A percentile compares a stretch with the other conserved stretches of the same genome.
Evolutionary conservation across 192 early-diverging fungal species (phyloP).

Genomic region (Gryganskiella cystojenkinii): DNA sequence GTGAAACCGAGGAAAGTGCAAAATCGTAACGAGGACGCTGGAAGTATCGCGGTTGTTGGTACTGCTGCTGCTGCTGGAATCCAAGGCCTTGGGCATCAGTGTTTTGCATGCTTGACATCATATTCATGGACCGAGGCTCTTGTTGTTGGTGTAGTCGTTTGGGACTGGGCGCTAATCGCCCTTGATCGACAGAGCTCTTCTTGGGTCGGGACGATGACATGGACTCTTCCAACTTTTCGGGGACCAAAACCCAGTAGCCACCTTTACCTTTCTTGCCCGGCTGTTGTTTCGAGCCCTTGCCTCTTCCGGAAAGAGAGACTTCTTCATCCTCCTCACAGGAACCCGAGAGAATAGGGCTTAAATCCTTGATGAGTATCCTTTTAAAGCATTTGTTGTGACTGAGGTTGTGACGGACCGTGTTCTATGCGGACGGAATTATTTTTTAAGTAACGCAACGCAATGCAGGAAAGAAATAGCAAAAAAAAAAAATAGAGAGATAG

Average conservation of each 20-base stretch:
- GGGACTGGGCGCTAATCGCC: not conserved
- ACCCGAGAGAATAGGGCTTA: not conserved
- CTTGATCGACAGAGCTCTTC: slow-evolving; percentile 10
- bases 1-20: too few relatives aligned
- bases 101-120: too few relatives aligned
- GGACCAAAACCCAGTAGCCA: slow-evolving; percentile 24
- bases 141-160: not conserved
- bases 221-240: slow-evolving; percentile 14
- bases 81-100: too few relatives aligned
- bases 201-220: slow-evolving; percentile 15
- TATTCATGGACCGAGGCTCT: not conserved
- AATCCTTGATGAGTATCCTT: slow-evolving; percentile 6
- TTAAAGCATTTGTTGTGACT: slow-evolving; percentile 23
- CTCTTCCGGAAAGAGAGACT: too few relatives aligned
- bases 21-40: not conserved
- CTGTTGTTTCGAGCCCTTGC: not conserved
- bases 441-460: not conserved
- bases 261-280: slow-evolving; percentile 13
- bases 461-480: not conserved
- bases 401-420: slow-evolving; percentile 26
- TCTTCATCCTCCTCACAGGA: slow-evolving; percentile 2
- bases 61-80: not conserved
- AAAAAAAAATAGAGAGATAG: not conserved
- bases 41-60: not conserved
- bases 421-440: not conserved